Conservation (phyloP, 306 rosid species). For the Coriaria nepalensis region DNA sequence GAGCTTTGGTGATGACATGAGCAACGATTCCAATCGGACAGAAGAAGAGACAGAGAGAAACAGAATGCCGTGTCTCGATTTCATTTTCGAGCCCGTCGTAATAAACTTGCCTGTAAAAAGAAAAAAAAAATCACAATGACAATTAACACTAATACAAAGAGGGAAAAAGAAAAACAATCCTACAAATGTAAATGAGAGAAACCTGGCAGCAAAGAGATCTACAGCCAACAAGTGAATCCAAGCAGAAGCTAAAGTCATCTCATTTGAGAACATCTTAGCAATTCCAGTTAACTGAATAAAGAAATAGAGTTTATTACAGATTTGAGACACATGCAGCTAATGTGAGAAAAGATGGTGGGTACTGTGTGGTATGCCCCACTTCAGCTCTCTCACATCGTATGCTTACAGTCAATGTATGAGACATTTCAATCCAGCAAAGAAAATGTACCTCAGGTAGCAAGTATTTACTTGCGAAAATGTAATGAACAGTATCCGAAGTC, state of each 20-base stretch:
- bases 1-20: slow-evolving; percentile 68
- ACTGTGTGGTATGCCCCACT: neutral
- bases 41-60: slow-evolving; percentile 70
- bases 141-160: neutral
- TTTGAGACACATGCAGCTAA: too few relatives aligned
- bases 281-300: slow-evolving; percentile 62
- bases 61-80: slow-evolving; percentile 77
- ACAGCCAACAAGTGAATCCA: slow-evolving; percentile 91
- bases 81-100: slow-evolving; percentile 58
- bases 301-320: neutral
- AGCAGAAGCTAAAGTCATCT: slow-evolving; percentile 89
- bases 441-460: slow-evolving; percentile 77
- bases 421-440: slow-evolving; percentile 9
- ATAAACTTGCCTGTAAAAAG: slow-evolving; percentile 48
- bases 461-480: slow-evolving; percentile 77
- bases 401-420: neutral
- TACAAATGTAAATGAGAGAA: neutral
- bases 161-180: slow-evolving; percentile 2
- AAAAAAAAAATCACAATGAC: neutral
- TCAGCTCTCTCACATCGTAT: neutral
- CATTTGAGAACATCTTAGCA: slow-evolving; percentile 74
- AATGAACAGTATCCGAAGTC: slow-evolving; percentile 64
- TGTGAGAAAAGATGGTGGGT: too few relatives aligned
- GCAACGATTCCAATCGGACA: slow-evolving; percentile 83
- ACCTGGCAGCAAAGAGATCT: slow-evolving; percentile 97